phyloP scores from a whole-genome alignment of 176 grass and related monocot species.

The Phragmites australis region DNA sequence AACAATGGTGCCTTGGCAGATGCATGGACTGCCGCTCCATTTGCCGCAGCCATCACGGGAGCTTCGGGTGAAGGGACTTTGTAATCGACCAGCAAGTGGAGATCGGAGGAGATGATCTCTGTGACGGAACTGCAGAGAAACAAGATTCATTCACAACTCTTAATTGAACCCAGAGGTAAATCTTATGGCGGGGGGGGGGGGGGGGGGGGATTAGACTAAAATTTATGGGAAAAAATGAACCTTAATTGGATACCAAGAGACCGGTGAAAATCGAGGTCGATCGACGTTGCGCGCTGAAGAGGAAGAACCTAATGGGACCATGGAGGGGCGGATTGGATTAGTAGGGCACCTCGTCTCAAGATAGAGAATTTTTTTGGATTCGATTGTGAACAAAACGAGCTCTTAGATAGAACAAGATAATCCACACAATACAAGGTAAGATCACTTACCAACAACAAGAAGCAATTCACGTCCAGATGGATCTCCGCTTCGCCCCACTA shows the following conservation, averaged over 20 bases:
- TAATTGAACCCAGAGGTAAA: not conserved
- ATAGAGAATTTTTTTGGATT: too few species aligned
- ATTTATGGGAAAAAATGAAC: not conserved
- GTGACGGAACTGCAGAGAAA: not conserved
- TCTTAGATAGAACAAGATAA: not conserved
- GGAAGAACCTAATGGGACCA: not conserved
- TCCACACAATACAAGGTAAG: not conserved
- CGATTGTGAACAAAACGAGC: not conserved
- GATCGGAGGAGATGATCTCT: not conserved
- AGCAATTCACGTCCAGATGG: not conserved
- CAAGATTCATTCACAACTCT: not conserved
- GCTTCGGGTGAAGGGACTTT: not conserved
- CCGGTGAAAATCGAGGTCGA: not conserved
- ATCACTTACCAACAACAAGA: not conserved
- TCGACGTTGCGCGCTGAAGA: not conserved
- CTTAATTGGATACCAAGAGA: not conserved
- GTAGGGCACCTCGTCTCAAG: not conserved
- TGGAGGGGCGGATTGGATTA: not conserved
- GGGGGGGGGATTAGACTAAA: too few species aligned
- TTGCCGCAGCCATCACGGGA: slow-evolving; percentile 36
- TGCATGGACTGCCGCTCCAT: slow-evolving; percentile 27
- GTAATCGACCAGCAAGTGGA: not conserved
- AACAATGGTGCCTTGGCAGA: slow-evolving; percentile 48
- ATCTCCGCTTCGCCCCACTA: not conserved
- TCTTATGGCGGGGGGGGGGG: too few species aligned